Percentiles rank a stretch among this genome's conserved stretches.
phyloP scores from a whole-genome alignment of 108 stramenopile species.

The Stephanodiscus triporus region DNA sequence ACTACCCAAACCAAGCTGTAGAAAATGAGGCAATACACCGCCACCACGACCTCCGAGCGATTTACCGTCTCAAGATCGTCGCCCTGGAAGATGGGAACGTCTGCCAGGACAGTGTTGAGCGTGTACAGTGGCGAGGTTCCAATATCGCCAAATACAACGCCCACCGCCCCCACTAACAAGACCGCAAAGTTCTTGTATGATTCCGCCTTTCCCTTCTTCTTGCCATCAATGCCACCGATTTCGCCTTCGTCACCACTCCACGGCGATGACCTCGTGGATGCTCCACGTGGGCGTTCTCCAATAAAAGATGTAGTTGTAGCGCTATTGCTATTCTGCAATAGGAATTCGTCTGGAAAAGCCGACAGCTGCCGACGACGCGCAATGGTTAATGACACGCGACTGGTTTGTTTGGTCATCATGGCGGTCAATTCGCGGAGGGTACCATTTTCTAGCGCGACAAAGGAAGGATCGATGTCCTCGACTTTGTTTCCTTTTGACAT shows the following conservation, averaged over 20 bases:
- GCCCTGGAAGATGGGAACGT: conserved; percentile 4
- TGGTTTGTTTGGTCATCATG: too few species aligned
- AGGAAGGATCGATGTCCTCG: too few species aligned
- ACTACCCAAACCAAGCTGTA: conserved; percentile 12
- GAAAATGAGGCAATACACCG: conserved; percentile 2
- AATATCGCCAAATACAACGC: conserved; percentile 9
- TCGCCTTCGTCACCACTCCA: too few species aligned
- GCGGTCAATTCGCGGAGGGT: too few species aligned
- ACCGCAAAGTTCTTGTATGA: not conserved
- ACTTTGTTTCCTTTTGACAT: too few species aligned
- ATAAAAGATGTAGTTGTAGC: too few species aligned
- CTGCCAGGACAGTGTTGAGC: not conserved
- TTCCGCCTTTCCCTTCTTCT: not conserved
- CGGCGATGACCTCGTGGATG: too few species aligned
- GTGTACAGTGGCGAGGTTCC: conserved; percentile 9
- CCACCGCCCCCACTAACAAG: not conserved
- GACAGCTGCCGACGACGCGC: conserved; percentile 4
- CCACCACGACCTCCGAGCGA: conserved; percentile 4
- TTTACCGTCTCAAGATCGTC: not conserved
- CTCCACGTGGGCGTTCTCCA: too few species aligned
- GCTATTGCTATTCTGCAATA: not conserved
- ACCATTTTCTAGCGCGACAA: too few species aligned
- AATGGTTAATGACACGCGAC: not conserved
- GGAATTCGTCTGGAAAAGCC: not conserved
- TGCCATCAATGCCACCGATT: not conserved